phyloP scores from a whole-genome alignment of 2,329 filamentous ascomycete species.

The Phyllosticta citrichinensis region DNA sequence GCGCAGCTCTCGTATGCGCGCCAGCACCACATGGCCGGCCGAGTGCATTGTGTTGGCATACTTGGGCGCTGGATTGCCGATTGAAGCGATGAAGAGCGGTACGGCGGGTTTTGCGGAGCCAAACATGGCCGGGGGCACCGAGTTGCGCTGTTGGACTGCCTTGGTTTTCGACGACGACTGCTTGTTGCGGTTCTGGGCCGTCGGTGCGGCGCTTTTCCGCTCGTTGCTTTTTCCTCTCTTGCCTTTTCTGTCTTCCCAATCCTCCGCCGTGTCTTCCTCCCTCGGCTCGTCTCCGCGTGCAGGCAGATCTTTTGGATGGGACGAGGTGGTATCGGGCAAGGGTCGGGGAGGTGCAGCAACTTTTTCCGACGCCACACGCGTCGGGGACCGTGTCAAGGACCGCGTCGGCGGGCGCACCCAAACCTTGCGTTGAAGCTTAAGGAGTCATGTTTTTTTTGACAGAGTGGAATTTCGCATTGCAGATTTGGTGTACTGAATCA shows the following conservation, averaged over 20 bases:
- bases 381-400: neutral
- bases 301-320: neutral
- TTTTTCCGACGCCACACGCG: neutral
- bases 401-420: neutral
- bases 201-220: neutral
- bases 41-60: constrained; percentile 76
- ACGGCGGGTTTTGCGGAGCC: neutral
- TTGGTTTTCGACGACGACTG: no score
- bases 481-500: no score
- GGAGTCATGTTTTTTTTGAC: neutral
- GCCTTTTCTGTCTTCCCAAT: neutral
- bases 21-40: constrained; percentile 71
- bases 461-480: no score
- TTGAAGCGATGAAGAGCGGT: constrained; percentile 66
- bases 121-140: neutral
- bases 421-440: neutral
- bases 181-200: neutral
- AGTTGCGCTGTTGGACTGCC: neutral
- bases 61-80: constrained; percentile 64
- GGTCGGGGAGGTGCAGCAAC: neutral
- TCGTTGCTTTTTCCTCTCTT: neutral
- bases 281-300: neutral
- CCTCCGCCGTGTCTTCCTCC: neutral
- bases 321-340: neutral
- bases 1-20: constrained; percentile 29